Evolutionary conservation across 2,329 filamentous ascomycete species (phyloP).

Genomic region (Sordariomycetes sp.): DNA sequence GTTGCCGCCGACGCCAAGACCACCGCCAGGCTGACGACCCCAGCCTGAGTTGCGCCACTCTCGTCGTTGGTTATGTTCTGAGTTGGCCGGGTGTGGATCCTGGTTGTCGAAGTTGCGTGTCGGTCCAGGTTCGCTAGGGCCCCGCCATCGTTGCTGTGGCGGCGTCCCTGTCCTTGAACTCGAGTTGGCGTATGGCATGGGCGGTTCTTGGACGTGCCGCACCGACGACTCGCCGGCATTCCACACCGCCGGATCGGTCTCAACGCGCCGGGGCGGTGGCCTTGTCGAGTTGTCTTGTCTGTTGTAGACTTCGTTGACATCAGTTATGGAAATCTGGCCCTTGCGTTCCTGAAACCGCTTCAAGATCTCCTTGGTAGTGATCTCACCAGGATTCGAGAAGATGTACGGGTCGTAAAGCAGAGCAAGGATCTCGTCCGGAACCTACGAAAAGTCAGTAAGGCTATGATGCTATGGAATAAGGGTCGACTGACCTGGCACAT

Average conservation of each 20-base stretch:
- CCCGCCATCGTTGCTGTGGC: slow-evolving; percentile 34
- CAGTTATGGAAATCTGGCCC: slow-evolving; percentile 49
- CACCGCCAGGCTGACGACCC: slow-evolving; percentile 39
- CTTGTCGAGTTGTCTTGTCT: slow-evolving; percentile 48
- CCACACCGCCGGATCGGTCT: slow-evolving; percentile 80
- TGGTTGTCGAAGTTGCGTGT: slow-evolving; percentile 30
- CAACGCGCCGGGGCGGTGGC: slow-evolving; percentile 55
- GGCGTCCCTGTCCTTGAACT: slow-evolving; percentile 34
- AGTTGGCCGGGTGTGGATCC: slow-evolving; percentile 28
- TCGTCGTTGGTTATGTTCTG: slow-evolving; percentile 34
- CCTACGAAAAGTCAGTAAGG: slow-evolving; percentile 41
- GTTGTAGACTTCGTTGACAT: slow-evolving; percentile 47
- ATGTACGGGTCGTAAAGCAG: slow-evolving; percentile 76
- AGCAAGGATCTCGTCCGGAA: slow-evolving; percentile 83
- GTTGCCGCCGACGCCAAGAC: slow-evolving; percentile 38
- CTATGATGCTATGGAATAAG: neutral
- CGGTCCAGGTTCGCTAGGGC: slow-evolving; percentile 16
- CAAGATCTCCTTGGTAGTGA: slow-evolving; percentile 95
- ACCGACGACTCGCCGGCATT: slow-evolving; percentile 80
- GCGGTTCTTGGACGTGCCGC: slow-evolving; percentile 62
- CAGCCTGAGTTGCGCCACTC: slow-evolving; percentile 51
- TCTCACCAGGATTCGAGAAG: slow-evolving; percentile 73
- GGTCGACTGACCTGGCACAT: slow-evolving; percentile 79
- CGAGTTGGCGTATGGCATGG: slow-evolving; percentile 24
- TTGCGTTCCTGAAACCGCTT: slow-evolving; percentile 81